Conservation (phyloP, 345 rosid species). For the sweet orange (Citrus sinensis) region DNA sequence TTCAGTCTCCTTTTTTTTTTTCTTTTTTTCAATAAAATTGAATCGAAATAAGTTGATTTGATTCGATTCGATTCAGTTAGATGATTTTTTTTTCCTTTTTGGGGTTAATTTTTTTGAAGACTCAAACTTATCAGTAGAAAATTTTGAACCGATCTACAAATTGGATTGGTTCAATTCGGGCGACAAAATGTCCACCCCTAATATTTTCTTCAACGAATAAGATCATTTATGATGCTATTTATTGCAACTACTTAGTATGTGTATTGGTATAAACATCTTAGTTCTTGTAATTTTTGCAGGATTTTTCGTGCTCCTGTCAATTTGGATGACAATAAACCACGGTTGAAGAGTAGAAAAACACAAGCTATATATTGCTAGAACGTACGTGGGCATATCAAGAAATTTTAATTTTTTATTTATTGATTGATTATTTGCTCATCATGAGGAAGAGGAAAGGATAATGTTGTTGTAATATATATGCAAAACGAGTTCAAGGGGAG, state of each 20-base stretch:
- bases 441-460: neutral
- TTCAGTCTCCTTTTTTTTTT: no score
- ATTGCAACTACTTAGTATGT: neutral
- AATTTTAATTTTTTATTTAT: neutral
- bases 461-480: neutral
- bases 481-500: no score
- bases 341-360: neutral
- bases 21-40: no score
- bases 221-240: neutral
- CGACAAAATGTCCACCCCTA: no score
- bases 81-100: no score
- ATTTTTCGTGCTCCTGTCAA: neutral
- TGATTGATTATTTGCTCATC: neutral
- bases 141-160: no score
- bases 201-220: neutral
- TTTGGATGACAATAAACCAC: neutral
- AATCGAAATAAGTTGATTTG: no score
- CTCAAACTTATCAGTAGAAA: no score
- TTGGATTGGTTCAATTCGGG: no score
- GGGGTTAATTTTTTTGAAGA: no score
- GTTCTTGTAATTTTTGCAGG: conserved; percentile 8
- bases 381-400: neutral
- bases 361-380: neutral
- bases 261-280: neutral
- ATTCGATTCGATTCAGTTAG: no score